Evolutionary conservation across 2,329 filamentous ascomycete genomes (phyloP), one percentile per base, ranked within the genome.

Genomic region (Trichoderma sp.): DNA sequence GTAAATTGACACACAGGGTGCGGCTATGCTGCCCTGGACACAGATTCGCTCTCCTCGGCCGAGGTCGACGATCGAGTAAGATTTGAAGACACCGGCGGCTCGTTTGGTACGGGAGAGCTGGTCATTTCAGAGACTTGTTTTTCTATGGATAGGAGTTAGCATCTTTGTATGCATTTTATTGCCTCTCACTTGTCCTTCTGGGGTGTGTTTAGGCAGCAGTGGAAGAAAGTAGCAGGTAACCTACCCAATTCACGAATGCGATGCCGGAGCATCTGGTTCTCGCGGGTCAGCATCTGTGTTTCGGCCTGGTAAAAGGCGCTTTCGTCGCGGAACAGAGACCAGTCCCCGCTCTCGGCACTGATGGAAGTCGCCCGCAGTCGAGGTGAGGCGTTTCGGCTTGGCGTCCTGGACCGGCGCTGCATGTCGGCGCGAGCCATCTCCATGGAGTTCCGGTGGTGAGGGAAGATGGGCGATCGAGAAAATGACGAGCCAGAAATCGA

Each of bases 211-310:
- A 34, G 47, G 30, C 36, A 39, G 34, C 24, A 63, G 12, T 12
- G 18, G 3, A 15, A 12, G 6, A 21, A 6, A 64, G 26, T 5
- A 60, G 5, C 5, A n/a, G n/a, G 7, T 18, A n/a, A n/a, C 85
- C 75, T 82, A 92, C 91, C 92, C 15, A 94, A 82, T 77, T 94
- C 92, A 43, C 91, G 86, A 72, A 94, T 92, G 63, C 93, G 86
- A 79, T 91, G 87, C 73, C 91, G 90, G 66, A 95, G 83, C 92
- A 95, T 94, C 81, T 95, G 92, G 76, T 95, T 95, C 83, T 95
- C 93, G 30, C 93, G 86, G 26, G 90, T 87, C 76, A 95, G 81
- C 82, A 89, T 94, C 81, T 93, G 91, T 1, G 92, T 93, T 82
- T 95, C 93, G 5, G 92, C 92, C 79, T 94, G 92, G 77, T 95